These are phyloP conservation scores for Penicillium sp. DNA, from an alignment of 2,329 filamentous ascomycete species.

Conservation along the genomic window DNA sequence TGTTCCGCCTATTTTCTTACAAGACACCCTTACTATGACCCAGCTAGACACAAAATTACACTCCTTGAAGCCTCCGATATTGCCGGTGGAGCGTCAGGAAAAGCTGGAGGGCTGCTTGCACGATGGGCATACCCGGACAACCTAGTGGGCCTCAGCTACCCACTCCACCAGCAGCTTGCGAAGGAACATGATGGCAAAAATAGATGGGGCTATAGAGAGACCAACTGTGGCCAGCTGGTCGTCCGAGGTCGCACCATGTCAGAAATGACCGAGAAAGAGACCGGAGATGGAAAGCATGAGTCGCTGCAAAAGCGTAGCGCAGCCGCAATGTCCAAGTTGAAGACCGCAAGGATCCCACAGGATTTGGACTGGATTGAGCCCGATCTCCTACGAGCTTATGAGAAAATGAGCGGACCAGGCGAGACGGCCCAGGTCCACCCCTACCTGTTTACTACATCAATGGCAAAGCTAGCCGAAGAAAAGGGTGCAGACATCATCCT, in stretches of 20 bases:
- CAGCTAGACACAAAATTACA: constrained; percentile 73
- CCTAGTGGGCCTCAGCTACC: constrained; percentile 83
- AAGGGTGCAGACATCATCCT: constrained; percentile 68
- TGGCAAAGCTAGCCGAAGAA: constrained; percentile 73
- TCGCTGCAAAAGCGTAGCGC: constrained; percentile 59
- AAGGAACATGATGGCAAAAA: constrained; percentile 75
- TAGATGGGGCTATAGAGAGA: constrained; percentile 81
- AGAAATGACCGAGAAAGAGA: constrained; percentile 35
- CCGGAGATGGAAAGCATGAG: constrained; percentile 39
- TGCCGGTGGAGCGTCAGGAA: constrained; percentile 90
- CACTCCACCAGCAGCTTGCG: constrained; percentile 80
- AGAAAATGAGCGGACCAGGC: constrained; percentile 76
- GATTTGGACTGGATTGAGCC: constrained; percentile 84
- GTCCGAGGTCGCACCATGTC: constrained; percentile 48
- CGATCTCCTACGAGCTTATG: constrained; percentile 67
- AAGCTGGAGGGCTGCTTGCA: constrained; percentile 86
- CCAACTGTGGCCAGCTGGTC: constrained; percentile 71
- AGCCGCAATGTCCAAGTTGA: constrained; percentile 52
- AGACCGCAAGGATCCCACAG: constrained; percentile 65
- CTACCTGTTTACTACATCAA: constrained; percentile 81
- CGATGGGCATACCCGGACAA: constrained; percentile 87
- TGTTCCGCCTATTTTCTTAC: constrained; percentile 91
- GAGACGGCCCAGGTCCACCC: constrained; percentile 95
- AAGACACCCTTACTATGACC: constrained; percentile 78
- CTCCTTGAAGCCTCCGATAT: constrained; percentile 83